Evolutionary conservation across 805 yeast genomes (phyloP), one percentile per base, ranked within the genome.

Genomic region (Candida sphagnicola): DNA sequence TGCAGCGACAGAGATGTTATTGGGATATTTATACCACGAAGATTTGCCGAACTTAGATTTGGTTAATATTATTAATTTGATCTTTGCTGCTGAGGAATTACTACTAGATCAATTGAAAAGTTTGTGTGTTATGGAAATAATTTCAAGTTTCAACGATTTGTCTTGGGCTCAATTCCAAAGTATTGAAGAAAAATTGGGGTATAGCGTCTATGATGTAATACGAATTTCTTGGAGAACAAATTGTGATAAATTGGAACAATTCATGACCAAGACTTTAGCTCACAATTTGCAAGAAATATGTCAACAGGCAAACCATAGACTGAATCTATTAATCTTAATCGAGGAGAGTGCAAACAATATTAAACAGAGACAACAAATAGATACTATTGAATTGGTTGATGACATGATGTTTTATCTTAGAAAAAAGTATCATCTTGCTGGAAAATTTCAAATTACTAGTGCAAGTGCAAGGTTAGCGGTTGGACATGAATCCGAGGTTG

Each of bases 331-430:
- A 5, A 31, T 28, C 6, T 43, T 64, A 14, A 54, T 66, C n/a
- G 48, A 44, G 36, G 70, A 67, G 45, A 69, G 77, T 52, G 82
- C 91, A 0, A 45, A 50, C 12, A 62, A 86, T 48, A 83, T 85
- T 35, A 51, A 70, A 15, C 59, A 55, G 12, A 70, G 93, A 52
- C 80, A 85, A 47, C 86, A 79, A 43, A 81, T 85, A 0, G 95
- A 85, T 60, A 82, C 91, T 1, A 82, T 85, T 51, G 95, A 85
- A 50, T 62, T 85, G 47, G 67, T 85, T 18, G 95, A 85, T 57
- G 95, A 85, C 60, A 80, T 85, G 8, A 65, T 89, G 45, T 85
- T 72, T 56, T 82, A 79, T 46, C 56, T 85, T 33, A 50, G 63
- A 10, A 66, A 70, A 49, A 63, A 62, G 47, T 58, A 65, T 39